Evolutionary conservation across 176 grass and related monocot species (phyloP), one percentile per base, ranked within the genome.

Genomic region (Themeda triandra): DNA sequence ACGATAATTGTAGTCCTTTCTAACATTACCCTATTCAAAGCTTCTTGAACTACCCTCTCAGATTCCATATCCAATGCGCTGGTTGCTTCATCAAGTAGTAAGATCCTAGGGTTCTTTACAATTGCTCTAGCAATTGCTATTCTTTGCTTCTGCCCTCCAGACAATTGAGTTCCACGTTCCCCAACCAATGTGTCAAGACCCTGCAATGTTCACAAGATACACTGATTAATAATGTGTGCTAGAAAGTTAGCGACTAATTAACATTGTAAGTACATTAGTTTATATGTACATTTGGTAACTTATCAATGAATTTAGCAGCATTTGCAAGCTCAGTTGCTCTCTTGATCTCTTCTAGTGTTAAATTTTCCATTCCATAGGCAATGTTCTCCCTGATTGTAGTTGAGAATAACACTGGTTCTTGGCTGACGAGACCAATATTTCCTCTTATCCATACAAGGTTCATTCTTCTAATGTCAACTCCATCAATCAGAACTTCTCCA

Each of bases 111-210:
- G 19, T 94, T 86, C 82, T 94, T 98, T 69, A 92, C 42, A 28
- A 98, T 98, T 32, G 92, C 90, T 78, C 95, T 89, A 80, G 95
- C 95, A 63, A 98, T 98, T 75, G 95, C 92, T 81, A 98, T 98
- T 75, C 95, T 86, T 82, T 98, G 92, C 63, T 98, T 98, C 69
- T 98, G 95, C 41, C 95, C 95, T 30, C 95, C 92, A 15, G 95
- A 98, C 23, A 98, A 80, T 51, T 98, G 95, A 66, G 84, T 92
- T 33, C 95, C 95, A 76, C 83, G 91, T 69, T 98, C 95, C 21
- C 95, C 95, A 84, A 98, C 92, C 89, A 85, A 79, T 29, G 95
- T 98, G 58, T 94, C 90, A 23, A 94, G 76, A 41, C 95, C 95
- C 88, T 98, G 51, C 13, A 85, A 85, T 64, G 69, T 69, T 27